Evolutionary conservation across 2,329 filamentous ascomycete species (phyloP).

Genomic region (Colletotrichum lindemuthianum): DNA sequence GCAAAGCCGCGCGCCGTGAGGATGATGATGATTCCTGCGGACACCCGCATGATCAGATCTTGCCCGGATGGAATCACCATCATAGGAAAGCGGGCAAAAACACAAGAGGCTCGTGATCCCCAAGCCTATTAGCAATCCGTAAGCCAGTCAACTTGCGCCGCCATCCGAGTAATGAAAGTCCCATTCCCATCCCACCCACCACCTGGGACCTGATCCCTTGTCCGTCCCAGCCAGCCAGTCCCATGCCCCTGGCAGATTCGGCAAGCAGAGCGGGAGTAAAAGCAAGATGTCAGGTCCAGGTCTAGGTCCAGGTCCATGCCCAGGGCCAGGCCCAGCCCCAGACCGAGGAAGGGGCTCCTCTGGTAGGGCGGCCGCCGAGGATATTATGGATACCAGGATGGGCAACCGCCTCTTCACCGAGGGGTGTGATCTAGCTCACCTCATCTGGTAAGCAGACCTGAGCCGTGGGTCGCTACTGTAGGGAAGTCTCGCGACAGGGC

Average conservation of each 20-base stretch:
- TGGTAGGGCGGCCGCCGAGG: too few relatives aligned
- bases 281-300: slow-evolving; percentile 8
- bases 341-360: slow-evolving; percentile 3
- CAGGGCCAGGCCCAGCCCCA: background rate
- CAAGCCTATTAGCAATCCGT: too few relatives aligned
- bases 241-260: slow-evolving; percentile 21
- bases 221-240: slow-evolving; percentile 10
- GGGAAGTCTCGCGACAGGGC: slow-evolving; percentile 2
- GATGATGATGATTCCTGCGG: too few relatives aligned
- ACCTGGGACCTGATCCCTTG: background rate
- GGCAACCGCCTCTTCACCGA: background rate
- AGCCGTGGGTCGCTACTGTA: background rate
- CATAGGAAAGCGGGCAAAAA: too few relatives aligned
- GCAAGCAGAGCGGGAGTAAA: slow-evolving; percentile 1
- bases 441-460: background rate
- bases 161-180: too few relatives aligned
- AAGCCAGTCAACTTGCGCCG: too few relatives aligned
- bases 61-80: too few relatives aligned
- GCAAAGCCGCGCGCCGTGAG: too few relatives aligned
- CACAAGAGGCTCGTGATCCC: too few relatives aligned
- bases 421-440: background rate
- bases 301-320: background rate
- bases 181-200: background rate
- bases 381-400: background rate
- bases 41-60: too few relatives aligned